A percentile compares a stretch with the other conserved stretches of the same genome.
These are phyloP conservation scores for Zoysia pacifica DNA, from an alignment of 176 grass and related monocot species.

Conservation along the genomic window DNA sequence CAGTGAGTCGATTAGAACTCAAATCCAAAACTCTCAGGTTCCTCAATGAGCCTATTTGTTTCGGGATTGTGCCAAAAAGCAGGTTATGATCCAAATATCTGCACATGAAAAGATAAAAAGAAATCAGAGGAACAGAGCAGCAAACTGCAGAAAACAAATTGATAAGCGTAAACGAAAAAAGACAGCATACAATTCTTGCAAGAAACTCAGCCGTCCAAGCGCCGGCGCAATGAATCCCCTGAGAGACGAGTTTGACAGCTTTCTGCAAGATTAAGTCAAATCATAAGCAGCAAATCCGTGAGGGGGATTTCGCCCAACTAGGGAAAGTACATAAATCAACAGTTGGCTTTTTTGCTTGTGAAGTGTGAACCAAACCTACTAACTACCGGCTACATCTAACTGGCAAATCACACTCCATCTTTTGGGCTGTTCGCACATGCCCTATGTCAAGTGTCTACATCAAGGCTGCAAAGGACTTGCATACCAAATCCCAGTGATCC, in stretches of 20 bases:
- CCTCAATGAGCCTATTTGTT: slow-evolving; percentile 64
- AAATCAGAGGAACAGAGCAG: slow-evolving; percentile 23
- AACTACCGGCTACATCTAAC: slow-evolving; percentile 20
- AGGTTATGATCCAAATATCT: slow-evolving; percentile 85
- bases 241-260: slow-evolving; percentile 71
- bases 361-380: slow-evolving; percentile 12
- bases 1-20: slow-evolving; percentile 74
- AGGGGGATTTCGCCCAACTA: not conserved
- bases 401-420: slow-evolving; percentile 21
- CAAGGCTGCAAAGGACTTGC: slow-evolving; percentile 4
- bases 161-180: not conserved
- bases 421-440: not conserved
- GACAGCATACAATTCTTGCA: slow-evolving; percentile 81
- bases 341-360: too few relatives aligned
- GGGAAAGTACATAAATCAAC: not conserved
- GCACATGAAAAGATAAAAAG: slow-evolving; percentile 23
- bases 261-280: slow-evolving; percentile 54
- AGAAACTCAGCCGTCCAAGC: slow-evolving; percentile 59
- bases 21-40: slow-evolving; percentile 81
- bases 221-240: slow-evolving; percentile 84
- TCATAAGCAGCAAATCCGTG: slow-evolving; percentile 10
- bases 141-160: not conserved
- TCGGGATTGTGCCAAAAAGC: slow-evolving; percentile 80
- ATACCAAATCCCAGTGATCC: slow-evolving; percentile 8
- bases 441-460: slow-evolving; percentile 30